Percentiles rank a stretch among this genome's conserved stretches.
phyloP scores from a whole-genome alignment of 352 stramenopile species.

The Globisporangium middletonii region DNA sequence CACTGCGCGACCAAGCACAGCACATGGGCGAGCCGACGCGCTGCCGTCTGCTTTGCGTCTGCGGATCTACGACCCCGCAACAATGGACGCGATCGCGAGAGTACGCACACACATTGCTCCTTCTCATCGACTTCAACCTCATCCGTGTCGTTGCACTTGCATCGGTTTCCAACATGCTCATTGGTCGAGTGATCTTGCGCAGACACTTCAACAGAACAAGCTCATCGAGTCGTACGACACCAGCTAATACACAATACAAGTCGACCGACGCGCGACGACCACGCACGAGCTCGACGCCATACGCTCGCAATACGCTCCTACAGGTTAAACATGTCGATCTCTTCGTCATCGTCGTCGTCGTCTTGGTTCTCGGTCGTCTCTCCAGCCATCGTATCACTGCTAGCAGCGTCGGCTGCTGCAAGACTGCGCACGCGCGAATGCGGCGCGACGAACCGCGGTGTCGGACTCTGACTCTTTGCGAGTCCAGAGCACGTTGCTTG shows the following conservation, averaged over 20 bases:
- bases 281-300: not conserved
- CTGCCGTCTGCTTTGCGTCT: slow-evolving; percentile 18
- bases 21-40: slow-evolving; percentile 5
- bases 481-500: not conserved
- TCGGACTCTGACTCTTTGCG: not conserved
- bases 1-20: not conserved
- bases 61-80: slow-evolving; percentile 27
- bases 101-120: slow-evolving; percentile 8
- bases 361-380: slow-evolving; percentile 13
- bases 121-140: not conserved
- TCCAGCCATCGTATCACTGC: slow-evolving; percentile 5
- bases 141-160: too few relatives aligned
- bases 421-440: slow-evolving; percentile 1
- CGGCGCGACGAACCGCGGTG: slow-evolving; percentile 3
- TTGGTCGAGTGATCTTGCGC: not conserved
- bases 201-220: slow-evolving; percentile 12
- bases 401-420: slow-evolving; percentile 4
- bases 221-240: slow-evolving; percentile 13
- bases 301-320: slow-evolving; percentile 3
- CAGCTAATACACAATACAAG: not conserved
- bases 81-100: slow-evolving; percentile 38
- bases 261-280: too few relatives aligned
- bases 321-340: slow-evolving; percentile 60
- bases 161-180: too few relatives aligned
- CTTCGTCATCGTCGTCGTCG: slow-evolving; percentile 18